Evolutionary conservation across 2,329 filamentous ascomycete species (phyloP).

Genomic region (Claviceps sp.): DNA sequence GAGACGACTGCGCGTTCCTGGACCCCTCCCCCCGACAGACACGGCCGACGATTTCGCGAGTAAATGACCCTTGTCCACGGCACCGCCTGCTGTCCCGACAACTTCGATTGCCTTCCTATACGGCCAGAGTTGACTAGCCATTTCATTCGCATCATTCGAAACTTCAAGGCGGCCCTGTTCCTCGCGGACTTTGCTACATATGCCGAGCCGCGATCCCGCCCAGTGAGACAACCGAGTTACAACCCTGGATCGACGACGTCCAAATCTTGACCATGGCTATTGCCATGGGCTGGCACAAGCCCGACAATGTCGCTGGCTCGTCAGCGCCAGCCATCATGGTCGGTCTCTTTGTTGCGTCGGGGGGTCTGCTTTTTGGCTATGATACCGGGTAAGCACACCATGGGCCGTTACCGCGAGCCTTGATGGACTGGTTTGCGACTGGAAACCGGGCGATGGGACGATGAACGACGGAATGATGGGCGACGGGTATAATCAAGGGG

Average conservation of each 20-base stretch:
- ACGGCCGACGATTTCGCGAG: not conserved
- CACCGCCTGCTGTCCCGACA: not conserved
- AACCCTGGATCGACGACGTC: conserved; percentile 36
- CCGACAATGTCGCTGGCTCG: conserved; percentile 61
- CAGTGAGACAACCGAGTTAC: conserved; percentile 1
- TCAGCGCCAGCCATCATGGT: conserved; percentile 61
- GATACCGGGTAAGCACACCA: conserved; percentile 46
- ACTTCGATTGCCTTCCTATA: not conserved
- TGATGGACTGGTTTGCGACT: not conserved
- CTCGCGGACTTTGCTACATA: not conserved
- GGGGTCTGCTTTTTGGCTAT: conserved; percentile 57
- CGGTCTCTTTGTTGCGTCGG: conserved; percentile 56
- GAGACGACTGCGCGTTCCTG: no score
- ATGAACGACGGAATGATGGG: not conserved
- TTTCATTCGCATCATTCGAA: not conserved
- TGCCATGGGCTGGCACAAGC: conserved; percentile 61
- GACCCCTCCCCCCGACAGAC: not conserved
- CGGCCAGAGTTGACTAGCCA: not conserved
- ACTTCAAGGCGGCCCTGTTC: not conserved
- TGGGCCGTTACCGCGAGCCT: not conserved
- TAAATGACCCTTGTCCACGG: not conserved
- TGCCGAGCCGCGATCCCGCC: not conserved
- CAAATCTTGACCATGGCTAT: conserved; percentile 43
- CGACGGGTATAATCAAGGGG: not conserved
- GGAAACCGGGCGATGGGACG: not conserved